A percentile compares a stretch with the other conserved stretches of the same genome.
phyloP scores from a whole-genome alignment of 73 alveolate species.

The Symbiodinium pilosum region DNA sequence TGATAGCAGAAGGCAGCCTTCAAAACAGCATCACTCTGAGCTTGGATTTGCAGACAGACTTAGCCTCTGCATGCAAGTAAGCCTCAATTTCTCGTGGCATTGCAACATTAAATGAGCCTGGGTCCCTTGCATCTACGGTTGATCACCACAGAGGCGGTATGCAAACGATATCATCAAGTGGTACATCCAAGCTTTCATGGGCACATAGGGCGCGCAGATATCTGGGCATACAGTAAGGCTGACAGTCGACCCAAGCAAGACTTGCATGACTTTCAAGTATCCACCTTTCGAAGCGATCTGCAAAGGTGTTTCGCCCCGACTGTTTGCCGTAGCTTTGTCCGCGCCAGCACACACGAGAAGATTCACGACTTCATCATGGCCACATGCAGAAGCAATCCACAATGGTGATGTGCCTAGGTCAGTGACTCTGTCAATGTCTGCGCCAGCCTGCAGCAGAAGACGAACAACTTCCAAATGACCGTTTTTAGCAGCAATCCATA shows the following conservation, averaged over 20 bases:
- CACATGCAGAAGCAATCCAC: neutral
- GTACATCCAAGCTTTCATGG: too few relatives aligned
- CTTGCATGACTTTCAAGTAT: neutral
- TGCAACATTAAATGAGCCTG: too few relatives aligned
- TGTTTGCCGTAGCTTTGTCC: neutral
- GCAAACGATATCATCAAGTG: too few relatives aligned
- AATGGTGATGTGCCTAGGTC: neutral
- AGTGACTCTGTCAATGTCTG: neutral
- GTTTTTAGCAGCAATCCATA: neutral
- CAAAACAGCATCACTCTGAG: too few relatives aligned
- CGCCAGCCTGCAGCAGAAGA: neutral
- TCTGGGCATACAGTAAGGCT: too few relatives aligned
- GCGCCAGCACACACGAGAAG: neutral
- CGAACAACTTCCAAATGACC: neutral
- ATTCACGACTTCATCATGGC: neutral
- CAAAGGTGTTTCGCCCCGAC: neutral
- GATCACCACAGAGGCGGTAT: too few relatives aligned
- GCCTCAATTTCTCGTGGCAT: too few relatives aligned
- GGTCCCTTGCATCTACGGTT: too few relatives aligned
- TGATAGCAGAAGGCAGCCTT: too few relatives aligned
- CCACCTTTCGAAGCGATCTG: neutral
- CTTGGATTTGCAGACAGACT: too few relatives aligned
- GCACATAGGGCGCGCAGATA: too few relatives aligned
- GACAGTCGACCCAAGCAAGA: neutral
- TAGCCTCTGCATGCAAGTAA: too few relatives aligned